A percentile compares a stretch with the other conserved stretches of the same genome.
phyloP scores from a whole-genome alignment of 257 asterid species.

The Schizonepeta tenuifolia region DNA sequence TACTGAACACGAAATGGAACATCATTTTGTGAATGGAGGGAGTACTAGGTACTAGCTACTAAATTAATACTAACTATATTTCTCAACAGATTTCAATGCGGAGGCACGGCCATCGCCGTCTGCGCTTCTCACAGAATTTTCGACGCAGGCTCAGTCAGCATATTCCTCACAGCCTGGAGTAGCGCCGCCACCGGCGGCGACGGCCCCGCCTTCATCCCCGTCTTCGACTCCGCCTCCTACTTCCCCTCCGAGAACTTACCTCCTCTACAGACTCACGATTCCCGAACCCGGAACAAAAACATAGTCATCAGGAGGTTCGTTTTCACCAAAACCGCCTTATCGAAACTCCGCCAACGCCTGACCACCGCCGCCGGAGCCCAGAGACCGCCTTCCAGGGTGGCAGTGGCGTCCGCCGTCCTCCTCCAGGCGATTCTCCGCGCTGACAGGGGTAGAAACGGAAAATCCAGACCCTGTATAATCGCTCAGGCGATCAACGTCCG shows the following conservation, averaged over 20 bases:
- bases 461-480: constrained; percentile 20
- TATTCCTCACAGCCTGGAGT: constrained; percentile 41
- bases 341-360: constrained; percentile 12
- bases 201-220: neutral
- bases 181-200: neutral
- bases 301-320: constrained; percentile 29
- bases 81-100: constrained; percentile 34
- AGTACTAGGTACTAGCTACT: too few relatives aligned
- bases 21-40: too few relatives aligned
- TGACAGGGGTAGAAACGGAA: constrained; percentile 32
- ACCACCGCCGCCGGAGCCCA: neutral
- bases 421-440: constrained; percentile 31
- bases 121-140: constrained; percentile 34
- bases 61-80: neutral
- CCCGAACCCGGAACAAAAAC: constrained; percentile 9
- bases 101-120: constrained; percentile 39
- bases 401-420: constrained; percentile 27
- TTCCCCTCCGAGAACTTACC: constrained; percentile 35
- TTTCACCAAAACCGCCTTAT: constrained; percentile 29
- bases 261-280: constrained; percentile 7
- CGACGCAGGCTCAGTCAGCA: constrained; percentile 28
- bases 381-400: constrained; percentile 21
- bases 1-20: too few relatives aligned
- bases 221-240: constrained; percentile 29
- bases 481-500: constrained; percentile 37